Conservation (phyloP, 345 rosid species). For the Mallotus nudiflorus region DNA sequence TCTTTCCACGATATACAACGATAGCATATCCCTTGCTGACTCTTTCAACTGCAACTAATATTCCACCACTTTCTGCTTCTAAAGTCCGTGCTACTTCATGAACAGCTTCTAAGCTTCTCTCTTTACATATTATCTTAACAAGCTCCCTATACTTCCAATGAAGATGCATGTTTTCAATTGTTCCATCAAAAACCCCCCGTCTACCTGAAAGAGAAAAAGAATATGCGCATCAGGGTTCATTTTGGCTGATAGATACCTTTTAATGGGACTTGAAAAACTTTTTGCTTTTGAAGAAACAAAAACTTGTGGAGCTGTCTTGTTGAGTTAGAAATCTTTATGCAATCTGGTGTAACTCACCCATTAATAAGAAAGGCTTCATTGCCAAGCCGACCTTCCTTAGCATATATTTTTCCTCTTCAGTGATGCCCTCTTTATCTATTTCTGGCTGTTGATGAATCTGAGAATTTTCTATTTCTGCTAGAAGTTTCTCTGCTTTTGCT, state of each 20-base stretch:
- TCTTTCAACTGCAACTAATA: slow-evolving; percentile 76
- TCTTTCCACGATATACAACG: slow-evolving; percentile 90
- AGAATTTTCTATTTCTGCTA: slow-evolving; percentile 52
- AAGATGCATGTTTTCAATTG: slow-evolving; percentile 96
- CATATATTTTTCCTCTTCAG: slow-evolving; percentile 91
- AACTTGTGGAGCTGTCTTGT: slow-evolving; percentile 10
- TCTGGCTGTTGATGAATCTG: slow-evolving; percentile 54
- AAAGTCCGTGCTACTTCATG: slow-evolving; percentile 61
- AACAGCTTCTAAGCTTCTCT: slow-evolving; percentile 55
- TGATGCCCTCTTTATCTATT: slow-evolving; percentile 75
- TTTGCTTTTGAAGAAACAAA: slow-evolving; percentile 5
- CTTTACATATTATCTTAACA: slow-evolving; percentile 75
- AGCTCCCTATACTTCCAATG: slow-evolving; percentile 99
- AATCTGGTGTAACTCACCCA: slow-evolving; percentile 55
- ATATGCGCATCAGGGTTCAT: slow-evolving; percentile 19
- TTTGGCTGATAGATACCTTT: background rate
- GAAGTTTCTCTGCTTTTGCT: slow-evolving; percentile 72
- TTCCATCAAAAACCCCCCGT: slow-evolving; percentile 85
- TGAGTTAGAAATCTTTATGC: slow-evolving; percentile 1
- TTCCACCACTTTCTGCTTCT: slow-evolving; percentile 93
- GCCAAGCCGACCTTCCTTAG: slow-evolving; percentile 87
- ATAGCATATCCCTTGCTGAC: slow-evolving; percentile 87
- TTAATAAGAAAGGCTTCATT: slow-evolving; percentile 83
- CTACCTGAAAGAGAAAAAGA: slow-evolving; percentile 60
- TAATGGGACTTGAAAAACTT: background rate